phyloP scores from a whole-genome alignment of 352 stramenopile species.

The Globisporangium nodosum region DNA sequence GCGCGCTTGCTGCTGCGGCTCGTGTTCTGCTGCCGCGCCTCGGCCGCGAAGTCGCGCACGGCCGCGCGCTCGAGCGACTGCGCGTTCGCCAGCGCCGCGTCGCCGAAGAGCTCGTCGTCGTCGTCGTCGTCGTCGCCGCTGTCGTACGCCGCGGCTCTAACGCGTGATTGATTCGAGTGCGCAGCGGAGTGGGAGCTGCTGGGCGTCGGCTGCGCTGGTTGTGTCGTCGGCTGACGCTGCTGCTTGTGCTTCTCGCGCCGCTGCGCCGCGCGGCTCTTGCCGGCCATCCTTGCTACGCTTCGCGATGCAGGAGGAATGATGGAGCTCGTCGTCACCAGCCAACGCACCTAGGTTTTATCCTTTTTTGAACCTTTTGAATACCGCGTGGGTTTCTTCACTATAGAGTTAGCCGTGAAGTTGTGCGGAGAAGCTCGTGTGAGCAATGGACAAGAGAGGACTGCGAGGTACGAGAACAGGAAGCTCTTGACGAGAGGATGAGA shows the following conservation, averaged over 20 bases:
- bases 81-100: constrained; percentile 19
- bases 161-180: not conserved
- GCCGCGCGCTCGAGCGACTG: constrained; percentile 57
- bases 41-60: constrained; percentile 59
- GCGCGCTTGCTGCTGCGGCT: constrained; percentile 44
- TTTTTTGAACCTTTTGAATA: no score
- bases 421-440: no score
- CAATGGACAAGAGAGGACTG: no score
- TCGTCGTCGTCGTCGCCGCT: constrained; percentile 34
- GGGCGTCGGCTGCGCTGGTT: not conserved
- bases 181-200: not conserved
- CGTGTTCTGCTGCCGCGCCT: constrained; percentile 20
- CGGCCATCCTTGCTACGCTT: constrained; percentile 16
- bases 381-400: not conserved
- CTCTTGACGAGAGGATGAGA: no score
- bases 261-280: constrained; percentile 32
- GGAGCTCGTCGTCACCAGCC: not conserved
- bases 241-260: constrained; percentile 40
- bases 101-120: constrained; percentile 17
- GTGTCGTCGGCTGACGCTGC: not conserved
- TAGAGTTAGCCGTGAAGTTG: no score
- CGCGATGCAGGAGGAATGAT: not conserved
- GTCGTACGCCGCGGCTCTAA: constrained; percentile 14
- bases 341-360: not conserved
- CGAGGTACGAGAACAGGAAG: no score